Evolutionary conservation across 1,139 yeast genomes (phyloP).

Genomic region (Pichia terricola): DNA sequence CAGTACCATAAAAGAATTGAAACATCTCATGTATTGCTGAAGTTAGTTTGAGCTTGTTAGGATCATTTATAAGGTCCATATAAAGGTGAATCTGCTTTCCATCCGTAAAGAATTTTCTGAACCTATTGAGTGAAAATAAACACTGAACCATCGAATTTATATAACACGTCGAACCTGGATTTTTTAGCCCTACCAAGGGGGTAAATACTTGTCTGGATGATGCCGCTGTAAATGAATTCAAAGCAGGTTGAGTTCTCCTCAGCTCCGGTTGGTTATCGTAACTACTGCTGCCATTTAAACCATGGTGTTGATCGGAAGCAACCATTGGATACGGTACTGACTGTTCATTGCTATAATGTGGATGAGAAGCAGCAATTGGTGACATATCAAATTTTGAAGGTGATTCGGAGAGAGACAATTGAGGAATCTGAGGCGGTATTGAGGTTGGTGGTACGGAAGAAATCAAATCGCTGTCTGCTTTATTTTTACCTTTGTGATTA

Average conservation of each 20-base stretch:
- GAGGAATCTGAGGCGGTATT: no score
- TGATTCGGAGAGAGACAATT: no score
- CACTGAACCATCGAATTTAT: constrained; percentile 91
- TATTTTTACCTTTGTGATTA: no score
- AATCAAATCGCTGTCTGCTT: neutral
- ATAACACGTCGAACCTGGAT: constrained; percentile 88
- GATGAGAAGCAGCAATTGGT: no score
- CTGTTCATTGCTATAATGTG: no score
- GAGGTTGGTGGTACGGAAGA: neutral
- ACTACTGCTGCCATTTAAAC: no score
- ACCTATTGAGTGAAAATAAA: constrained; percentile 37
- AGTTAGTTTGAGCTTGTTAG: constrained; percentile 18
- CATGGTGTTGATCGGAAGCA: no score
- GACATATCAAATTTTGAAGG: no score
- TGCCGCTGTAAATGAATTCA: neutral
- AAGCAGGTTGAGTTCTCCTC: no score
- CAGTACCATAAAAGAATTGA: constrained; percentile 16
- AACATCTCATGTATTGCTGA: constrained; percentile 21
- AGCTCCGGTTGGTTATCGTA: no score
- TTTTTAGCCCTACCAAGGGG: constrained; percentile 47
- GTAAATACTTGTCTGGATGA: constrained; percentile 7
- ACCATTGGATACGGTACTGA: no score
- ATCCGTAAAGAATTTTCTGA: constrained; percentile 31
- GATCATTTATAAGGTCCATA: constrained; percentile 11
- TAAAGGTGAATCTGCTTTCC: constrained; percentile 9